Evolutionary conservation across 2,329 filamentous ascomycete species (phyloP).

Genomic region (Talaromyces sp.): DNA sequence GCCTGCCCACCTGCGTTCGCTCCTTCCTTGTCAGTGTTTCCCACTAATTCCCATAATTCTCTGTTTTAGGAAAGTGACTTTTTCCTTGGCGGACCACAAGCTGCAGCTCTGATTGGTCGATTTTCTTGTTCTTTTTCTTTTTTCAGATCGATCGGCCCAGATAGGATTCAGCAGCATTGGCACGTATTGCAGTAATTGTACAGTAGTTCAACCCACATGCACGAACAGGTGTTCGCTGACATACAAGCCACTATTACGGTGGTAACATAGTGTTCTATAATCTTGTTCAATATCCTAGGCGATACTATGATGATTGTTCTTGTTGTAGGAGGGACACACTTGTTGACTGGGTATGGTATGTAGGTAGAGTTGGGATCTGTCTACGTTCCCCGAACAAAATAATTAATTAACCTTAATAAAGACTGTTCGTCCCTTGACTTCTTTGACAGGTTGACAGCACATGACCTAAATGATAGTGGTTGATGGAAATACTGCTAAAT

Average conservation of each 20-base stretch:
- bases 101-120: neutral
- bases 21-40: neutral
- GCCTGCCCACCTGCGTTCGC: neutral
- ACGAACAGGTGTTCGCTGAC: constrained; percentile 5
- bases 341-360: too few species aligned
- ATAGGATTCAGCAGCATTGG: neutral
- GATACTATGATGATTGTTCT: too few species aligned
- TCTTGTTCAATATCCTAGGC: neutral
- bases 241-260: neutral
- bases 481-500: neutral
- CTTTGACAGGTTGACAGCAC: neutral
- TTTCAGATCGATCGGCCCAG: constrained; percentile 1
- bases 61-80: neutral
- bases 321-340: too few species aligned
- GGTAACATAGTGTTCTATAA: too few species aligned
- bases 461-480: neutral
- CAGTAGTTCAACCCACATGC: neutral
- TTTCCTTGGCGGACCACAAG: neutral
- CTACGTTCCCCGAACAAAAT: neutral
- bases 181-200: too few species aligned
- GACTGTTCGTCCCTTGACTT: neutral
- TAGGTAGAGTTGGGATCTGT: neutral
- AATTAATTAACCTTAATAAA: neutral
- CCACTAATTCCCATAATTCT: neutral
- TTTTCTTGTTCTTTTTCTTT: neutral